Conservation (phyloP, 345 rosid species). For the Syzygium aromaticum region DNA sequence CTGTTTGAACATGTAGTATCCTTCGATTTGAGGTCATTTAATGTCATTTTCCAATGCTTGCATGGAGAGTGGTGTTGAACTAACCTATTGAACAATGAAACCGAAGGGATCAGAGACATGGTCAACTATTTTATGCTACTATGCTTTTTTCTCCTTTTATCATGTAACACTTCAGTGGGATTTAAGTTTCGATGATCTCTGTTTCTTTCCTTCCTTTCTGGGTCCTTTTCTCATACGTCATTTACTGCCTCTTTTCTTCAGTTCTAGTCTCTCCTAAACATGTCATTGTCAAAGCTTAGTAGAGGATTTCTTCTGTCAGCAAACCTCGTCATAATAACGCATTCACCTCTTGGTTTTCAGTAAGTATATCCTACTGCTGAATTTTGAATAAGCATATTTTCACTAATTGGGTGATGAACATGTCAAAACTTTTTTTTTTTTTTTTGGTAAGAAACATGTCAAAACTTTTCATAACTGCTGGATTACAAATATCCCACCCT, state of each 20-base stretch:
- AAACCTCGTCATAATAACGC: neutral
- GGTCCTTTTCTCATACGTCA: neutral
- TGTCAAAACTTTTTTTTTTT: neutral
- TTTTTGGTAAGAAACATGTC: no score
- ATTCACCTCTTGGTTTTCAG: constrained; percentile 11
- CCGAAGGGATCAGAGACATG: neutral
- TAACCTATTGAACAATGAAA: neutral
- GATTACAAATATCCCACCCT: neutral
- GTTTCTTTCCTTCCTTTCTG: neutral
- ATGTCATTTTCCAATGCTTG: neutral
- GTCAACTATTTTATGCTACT: neutral
- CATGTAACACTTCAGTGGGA: neutral
- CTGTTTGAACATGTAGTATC: neutral
- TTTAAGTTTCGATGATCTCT: neutral
- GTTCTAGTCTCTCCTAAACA: neutral
- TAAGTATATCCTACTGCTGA: neutral
- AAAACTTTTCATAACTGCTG: neutral
- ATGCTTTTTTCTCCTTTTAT: neutral
- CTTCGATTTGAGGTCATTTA: neutral
- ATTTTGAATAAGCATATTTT: neutral
- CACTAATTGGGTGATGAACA: neutral
- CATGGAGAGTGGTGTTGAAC: neutral
- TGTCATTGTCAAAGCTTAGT: constrained; percentile 22
- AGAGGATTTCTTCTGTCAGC: constrained; percentile 1
- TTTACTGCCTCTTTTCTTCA: neutral